A percentile compares a stretch with the other conserved stretches of the same genome.
phyloP scores from a whole-genome alignment of 108 stramenopile species.

The Cyclotella atomus region DNA sequence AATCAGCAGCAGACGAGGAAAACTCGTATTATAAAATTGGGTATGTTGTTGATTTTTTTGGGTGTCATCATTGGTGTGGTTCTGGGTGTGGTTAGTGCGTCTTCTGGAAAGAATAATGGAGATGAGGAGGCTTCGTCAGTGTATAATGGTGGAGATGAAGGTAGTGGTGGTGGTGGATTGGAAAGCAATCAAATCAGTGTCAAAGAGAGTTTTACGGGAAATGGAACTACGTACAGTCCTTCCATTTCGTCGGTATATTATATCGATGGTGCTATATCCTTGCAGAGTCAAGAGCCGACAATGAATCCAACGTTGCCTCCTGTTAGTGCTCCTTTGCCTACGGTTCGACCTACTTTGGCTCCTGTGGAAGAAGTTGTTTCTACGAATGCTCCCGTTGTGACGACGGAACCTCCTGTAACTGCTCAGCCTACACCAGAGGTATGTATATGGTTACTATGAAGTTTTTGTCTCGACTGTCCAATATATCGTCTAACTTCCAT shows the following conservation, averaged over 20 bases:
- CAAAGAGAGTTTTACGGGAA: background rate
- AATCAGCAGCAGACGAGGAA: slow-evolving; percentile 33
- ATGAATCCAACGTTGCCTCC: slow-evolving; percentile 16
- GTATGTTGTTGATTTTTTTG: slow-evolving; percentile 23
- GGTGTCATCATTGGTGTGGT: slow-evolving; percentile 36
- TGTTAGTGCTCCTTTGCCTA: slow-evolving; percentile 18
- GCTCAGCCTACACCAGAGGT: background rate
- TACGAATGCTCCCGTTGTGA: background rate
- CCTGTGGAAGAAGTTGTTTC: slow-evolving; percentile 1
- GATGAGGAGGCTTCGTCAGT: background rate
- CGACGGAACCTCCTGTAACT: background rate
- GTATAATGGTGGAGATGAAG: background rate
- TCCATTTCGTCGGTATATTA: slow-evolving; percentile 6
- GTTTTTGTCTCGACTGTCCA: background rate
- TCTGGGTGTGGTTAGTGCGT: slow-evolving; percentile 22
- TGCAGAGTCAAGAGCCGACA: slow-evolving; percentile 1
- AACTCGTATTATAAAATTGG: slow-evolving; percentile 26
- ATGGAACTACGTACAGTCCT: slow-evolving; percentile 3
- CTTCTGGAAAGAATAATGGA: slow-evolving; percentile 15
- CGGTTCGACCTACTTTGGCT: background rate
- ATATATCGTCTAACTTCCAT: background rate
- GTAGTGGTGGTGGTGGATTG: slow-evolving; percentile 2
- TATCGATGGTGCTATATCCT: background rate
- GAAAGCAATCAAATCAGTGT: slow-evolving; percentile 15
- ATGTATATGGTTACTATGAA: no score